Evolutionary conservation across 2,329 filamentous ascomycete species (phyloP), one percentile per base, ranked within the genome.

Genomic region (Hymenoscyphus salicellus): DNA sequence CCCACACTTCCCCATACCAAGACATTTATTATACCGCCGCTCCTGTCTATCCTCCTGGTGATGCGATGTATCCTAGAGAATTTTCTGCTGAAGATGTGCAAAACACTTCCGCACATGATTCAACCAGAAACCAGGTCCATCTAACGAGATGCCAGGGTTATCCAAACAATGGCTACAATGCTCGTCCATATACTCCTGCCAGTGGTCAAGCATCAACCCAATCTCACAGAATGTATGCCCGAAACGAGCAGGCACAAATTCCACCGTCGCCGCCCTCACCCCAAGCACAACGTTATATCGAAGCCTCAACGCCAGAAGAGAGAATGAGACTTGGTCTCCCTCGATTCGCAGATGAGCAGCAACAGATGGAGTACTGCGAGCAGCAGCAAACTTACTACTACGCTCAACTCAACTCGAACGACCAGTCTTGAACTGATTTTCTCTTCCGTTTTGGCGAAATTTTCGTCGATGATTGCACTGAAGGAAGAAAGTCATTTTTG

Each of bases 281-380:
- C 6, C 30, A 30, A 58, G 20, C 56, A 23, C 56, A 58, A 58
- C 56, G 56, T 10, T 58, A 58, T 23, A 26, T 58, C 17, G 11
- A 23, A 8, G 28, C 7, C 30, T 16, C 23, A 2, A 58, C 56
- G 20, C 30, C 56, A n/a, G 56, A 58, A 41, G 56, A 58, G 26
- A 17, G 56, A 33, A 23, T 58, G 1, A 14, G 56, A 16, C 56
- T 58, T 58, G 56, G 56, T 58, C 16, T 41, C n/a, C n/a, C 32
- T 33, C 20, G 56, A 8, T 58, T 58, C 17, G 5, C 20, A 10
- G 43, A 49, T 8, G 6, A 23, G 17, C 43, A 49, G 43, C 43
- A 49, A 49, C n/a, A 23, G 43, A 49, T 49, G 5, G 43, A 23
- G 6, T 49, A 49, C 43, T 49, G 23, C 43, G n/a, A 3, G n/a